Evolutionary conservation across 176 grass and related monocot genomes (phyloP).

Genomic region (Eragrostis curvula): DNA sequence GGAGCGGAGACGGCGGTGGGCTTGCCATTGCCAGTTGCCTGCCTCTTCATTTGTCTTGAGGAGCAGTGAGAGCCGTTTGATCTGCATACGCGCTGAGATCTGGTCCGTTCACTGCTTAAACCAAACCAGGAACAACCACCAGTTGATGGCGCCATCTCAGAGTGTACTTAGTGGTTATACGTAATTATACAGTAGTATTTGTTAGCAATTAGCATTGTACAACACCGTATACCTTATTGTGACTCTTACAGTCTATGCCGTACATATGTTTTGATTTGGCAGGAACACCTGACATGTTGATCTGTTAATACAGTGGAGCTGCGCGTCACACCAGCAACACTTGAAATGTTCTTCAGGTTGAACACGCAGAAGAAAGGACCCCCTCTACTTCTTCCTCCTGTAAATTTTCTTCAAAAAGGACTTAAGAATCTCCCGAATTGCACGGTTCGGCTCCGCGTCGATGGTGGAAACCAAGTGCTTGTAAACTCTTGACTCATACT

Average conservation of each 20-base stretch:
- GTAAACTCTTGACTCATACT: conserved; percentile 66
- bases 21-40: no score
- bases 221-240: neutral
- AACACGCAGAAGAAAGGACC: neutral
- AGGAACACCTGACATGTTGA: neutral
- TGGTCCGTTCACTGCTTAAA: no score
- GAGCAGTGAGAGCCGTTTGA: no score
- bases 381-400: conserved; percentile 63
- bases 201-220: neutral
- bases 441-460: conserved; percentile 43
- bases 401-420: conserved; percentile 73
- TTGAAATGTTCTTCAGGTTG: neutral
- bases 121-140: no score
- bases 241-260: neutral
- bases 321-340: neutral
- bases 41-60: no score
- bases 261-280: neutral
- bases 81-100: no score
- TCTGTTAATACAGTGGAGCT: neutral
- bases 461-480: conserved; percentile 66
- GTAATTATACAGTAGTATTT: no score
- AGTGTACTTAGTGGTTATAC: no score
- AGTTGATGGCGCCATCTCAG: no score
- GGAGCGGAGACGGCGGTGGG: neutral
- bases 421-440: conserved; percentile 59